Conservation (phyloP, 1,284 basidiomycete genomes). For the Austroboletus niveus region DNA sequence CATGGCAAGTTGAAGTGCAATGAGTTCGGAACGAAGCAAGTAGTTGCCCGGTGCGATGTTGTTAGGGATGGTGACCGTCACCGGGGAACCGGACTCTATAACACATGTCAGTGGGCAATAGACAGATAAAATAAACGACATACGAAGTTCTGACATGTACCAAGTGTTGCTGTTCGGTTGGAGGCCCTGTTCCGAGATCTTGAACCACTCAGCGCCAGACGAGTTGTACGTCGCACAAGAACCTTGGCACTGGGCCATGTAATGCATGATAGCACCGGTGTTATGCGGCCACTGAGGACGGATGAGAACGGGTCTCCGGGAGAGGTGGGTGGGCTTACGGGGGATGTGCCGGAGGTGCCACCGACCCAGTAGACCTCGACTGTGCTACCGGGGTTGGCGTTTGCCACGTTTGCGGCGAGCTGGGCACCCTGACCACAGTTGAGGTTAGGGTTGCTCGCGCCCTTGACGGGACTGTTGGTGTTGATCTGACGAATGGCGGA, state of each 20-base stretch:
- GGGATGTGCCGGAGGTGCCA: slow-evolving; percentile 18
- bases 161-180: slow-evolving; percentile 28
- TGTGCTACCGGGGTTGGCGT: slow-evolving; percentile 41
- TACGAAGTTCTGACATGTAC: slow-evolving; percentile 42
- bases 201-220: slow-evolving; percentile 36
- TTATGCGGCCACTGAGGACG: slow-evolving; percentile 37
- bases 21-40: slow-evolving; percentile 69
- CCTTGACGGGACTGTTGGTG: slow-evolving; percentile 40
- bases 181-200: slow-evolving; percentile 37
- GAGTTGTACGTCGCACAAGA: slow-evolving; percentile 34
- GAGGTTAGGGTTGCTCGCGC: slow-evolving; percentile 35
- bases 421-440: slow-evolving; percentile 42
- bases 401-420: slow-evolving; percentile 34
- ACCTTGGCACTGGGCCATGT: slow-evolving; percentile 36
- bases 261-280: slow-evolving; percentile 37
- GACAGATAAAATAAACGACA: not conserved
- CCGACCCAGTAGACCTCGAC: slow-evolving; percentile 33
- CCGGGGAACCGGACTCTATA: slow-evolving; percentile 38
- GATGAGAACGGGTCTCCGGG: slow-evolving; percentile 12
- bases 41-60: slow-evolving; percentile 62
- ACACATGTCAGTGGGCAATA: not conserved
- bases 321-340: not conserved
- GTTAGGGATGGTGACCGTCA: slow-evolving; percentile 49
- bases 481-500: slow-evolving; percentile 36
- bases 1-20: slow-evolving; percentile 60